Evolutionary conservation across 306 rosid genomes (phyloP), one percentile per base, ranked within the genome.

Genomic region (Leucaena leucocephala): DNA sequence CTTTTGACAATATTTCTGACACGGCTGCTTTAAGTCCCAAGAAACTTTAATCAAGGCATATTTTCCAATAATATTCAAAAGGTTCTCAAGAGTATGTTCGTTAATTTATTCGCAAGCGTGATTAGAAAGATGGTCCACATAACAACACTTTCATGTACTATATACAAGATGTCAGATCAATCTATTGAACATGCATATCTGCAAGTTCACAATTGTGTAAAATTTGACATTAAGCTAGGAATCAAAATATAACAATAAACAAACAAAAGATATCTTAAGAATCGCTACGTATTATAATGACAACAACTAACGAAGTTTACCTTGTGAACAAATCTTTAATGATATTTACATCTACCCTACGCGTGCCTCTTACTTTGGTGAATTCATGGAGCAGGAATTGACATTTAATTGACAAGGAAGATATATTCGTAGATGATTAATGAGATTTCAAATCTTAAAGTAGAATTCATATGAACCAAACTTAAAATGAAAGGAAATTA

Each of bases 361-460:
- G n/a, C 62, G 7, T 19, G 50, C 52, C 19, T 40, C 52, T 67
- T 66, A 0, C 48, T 39, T 66, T 67, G 43, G 52, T 66, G 35
- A 42, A 40, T 38, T 67, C 50, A 67, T 16, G 17, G 71, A 67
- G 49, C n/a, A 67, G 50, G 52, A 67, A n/a, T 40, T 42, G 72
- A 67, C 72, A 17, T 65, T 15, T 65, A 36, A 65, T 65, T 65
- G 27, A 36, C 27, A 65, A 38, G 33, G 46, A 65, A 38, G 33
- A 65, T 38, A 38, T 7, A 52, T 16, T 35, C 43, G 15, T 63
- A 35, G 33, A 34, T 63, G 39, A 65, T 55, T 19, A 8, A 6
- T 65, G 14, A 65, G 36, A 19, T 13, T 67, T 67, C 2, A 8
- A 59, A 67, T 67, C 50, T 67, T 40, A 4, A 67, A n/a, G 72